A percentile compares a stretch with the other conserved stretches of the same genome.
phyloP scores from a whole-genome alignment of 2,329 filamentous ascomycete genomes.

The Simplicillium aogashimaense region DNA sequence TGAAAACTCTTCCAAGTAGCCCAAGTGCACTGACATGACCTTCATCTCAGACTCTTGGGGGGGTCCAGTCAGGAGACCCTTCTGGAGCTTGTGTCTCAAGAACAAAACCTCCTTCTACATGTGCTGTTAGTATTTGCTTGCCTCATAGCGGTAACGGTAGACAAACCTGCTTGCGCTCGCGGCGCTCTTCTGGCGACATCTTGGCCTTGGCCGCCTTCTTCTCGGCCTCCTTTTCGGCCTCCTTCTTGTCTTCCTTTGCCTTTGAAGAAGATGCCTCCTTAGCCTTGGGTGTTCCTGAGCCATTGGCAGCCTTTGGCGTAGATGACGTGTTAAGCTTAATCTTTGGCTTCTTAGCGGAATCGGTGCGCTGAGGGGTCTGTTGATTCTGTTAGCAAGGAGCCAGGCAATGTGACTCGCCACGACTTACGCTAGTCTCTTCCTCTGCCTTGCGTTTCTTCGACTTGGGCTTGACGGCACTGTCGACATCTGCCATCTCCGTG shows the following conservation, averaged over 20 bases:
- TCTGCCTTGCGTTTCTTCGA: constrained; percentile 77
- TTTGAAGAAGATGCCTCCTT: constrained; percentile 25
- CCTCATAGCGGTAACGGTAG: neutral
- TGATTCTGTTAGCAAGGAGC: constrained; percentile 8
- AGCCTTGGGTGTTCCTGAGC: constrained; percentile 42
- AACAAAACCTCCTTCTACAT: constrained; percentile 72
- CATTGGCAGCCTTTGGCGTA: constrained; percentile 56
- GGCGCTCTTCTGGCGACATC: constrained; percentile 47
- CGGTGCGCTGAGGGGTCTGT: constrained; percentile 46
- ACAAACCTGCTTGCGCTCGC: constrained; percentile 48
- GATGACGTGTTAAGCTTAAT: constrained; percentile 55
- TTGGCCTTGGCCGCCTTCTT: constrained; percentile 23
- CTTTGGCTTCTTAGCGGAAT: constrained; percentile 59
- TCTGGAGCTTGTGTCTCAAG: constrained; percentile 87
- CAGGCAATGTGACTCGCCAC: neutral
- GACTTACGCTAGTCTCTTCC: constrained; percentile 50
- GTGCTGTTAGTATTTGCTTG: constrained; percentile 19
- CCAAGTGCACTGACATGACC: constrained; percentile 65
- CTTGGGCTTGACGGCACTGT: constrained; percentile 56
- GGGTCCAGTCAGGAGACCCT: constrained; percentile 76
- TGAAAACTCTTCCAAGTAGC: constrained; percentile 67
- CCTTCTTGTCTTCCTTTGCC: constrained; percentile 45
- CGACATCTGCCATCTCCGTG: constrained; percentile 51
- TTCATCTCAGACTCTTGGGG: constrained; percentile 84
- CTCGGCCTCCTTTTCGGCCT: constrained; percentile 31